Conservation (phyloP, 78 protist genomes). For the Dictyostelium intermedium region DNA sequence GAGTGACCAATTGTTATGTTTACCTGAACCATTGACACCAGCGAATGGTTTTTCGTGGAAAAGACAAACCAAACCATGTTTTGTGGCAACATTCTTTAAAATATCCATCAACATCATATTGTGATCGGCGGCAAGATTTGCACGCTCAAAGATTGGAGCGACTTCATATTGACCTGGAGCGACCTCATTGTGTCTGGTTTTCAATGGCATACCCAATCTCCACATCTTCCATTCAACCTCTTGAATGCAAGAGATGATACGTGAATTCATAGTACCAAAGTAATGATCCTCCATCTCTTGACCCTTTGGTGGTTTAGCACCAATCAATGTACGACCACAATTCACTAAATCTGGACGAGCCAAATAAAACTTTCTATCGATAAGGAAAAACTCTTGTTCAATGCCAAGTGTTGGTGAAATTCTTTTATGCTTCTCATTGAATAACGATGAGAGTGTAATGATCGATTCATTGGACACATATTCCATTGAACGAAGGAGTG, state of each 20-base stretch:
- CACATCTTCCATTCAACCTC: conserved; percentile 88
- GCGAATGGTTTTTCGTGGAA: conserved; percentile 97
- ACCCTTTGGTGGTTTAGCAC: conserved; percentile 89
- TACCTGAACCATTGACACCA: conserved; percentile 95
- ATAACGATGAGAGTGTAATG: conserved; percentile 19
- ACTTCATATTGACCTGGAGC: conserved; percentile 97
- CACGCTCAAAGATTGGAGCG: conserved; percentile 91
- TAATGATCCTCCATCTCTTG: conserved; percentile 96
- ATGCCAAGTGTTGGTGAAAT: conserved; percentile 80
- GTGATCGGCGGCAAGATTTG: conserved; percentile 90
- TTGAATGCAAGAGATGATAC: conserved; percentile 81
- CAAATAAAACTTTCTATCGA: conserved; percentile 86
- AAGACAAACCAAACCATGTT: conserved; percentile 85
- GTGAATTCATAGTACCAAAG: conserved; percentile 86
- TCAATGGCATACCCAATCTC: conserved; percentile 91
- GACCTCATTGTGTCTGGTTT: conserved; percentile 95
- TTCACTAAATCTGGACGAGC: conserved; percentile 90
- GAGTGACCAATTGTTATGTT: conserved; percentile 95
- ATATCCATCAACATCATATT: conserved; percentile 94
- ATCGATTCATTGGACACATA: conserved; percentile 52
- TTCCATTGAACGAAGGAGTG: conserved; percentile 88
- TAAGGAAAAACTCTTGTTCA: conserved; percentile 95
- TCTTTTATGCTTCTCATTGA: conserved; percentile 42
- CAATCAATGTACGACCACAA: conserved; percentile 89
- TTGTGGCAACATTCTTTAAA: conserved; percentile 42